phyloP scores from a whole-genome alignment of 805 yeast genomes.

The Kodamaea nitidulidarum region DNA sequence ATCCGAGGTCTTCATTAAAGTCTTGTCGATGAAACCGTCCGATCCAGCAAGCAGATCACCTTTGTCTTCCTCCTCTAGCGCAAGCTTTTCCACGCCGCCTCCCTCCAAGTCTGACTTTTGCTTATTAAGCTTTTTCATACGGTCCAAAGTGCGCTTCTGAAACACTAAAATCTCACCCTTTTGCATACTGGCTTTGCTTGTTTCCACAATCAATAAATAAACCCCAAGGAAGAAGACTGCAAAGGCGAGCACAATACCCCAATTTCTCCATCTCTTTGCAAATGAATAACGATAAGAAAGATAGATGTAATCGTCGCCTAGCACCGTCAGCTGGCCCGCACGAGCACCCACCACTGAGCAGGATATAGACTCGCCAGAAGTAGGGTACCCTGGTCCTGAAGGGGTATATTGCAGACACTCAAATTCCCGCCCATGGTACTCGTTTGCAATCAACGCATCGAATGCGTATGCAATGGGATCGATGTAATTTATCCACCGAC shows the following conservation, averaged over 20 bases:
- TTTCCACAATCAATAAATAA: constrained; percentile 53
- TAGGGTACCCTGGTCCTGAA: constrained; percentile 28
- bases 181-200: constrained; percentile 26
- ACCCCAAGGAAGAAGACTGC: constrained; percentile 48
- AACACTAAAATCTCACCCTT: constrained; percentile 44
- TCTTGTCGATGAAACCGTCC: constrained; percentile 4
- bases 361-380: constrained; percentile 11
- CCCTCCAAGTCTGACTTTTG: constrained; percentile 15
- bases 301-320: constrained; percentile 28
- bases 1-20: constrained; percentile 13
- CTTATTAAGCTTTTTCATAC: constrained; percentile 25
- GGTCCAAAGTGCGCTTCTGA: constrained; percentile 46
- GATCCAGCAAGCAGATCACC: not conserved
- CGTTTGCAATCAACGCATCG: constrained; percentile 55
- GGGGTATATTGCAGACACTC: constrained; percentile 50
- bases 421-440: constrained; percentile 45
- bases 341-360: constrained; percentile 21
- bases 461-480: constrained; percentile 57
- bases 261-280: constrained; percentile 51
- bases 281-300: constrained; percentile 40
- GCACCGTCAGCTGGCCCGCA: constrained; percentile 18
- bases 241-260: constrained; percentile 58
- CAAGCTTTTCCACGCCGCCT: constrained; percentile 5
- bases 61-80: not conserved
- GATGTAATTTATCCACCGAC: constrained; percentile 59